phyloP scores from a whole-genome alignment of 768 basidiomycete genomes.

The Trametes villosa region DNA sequence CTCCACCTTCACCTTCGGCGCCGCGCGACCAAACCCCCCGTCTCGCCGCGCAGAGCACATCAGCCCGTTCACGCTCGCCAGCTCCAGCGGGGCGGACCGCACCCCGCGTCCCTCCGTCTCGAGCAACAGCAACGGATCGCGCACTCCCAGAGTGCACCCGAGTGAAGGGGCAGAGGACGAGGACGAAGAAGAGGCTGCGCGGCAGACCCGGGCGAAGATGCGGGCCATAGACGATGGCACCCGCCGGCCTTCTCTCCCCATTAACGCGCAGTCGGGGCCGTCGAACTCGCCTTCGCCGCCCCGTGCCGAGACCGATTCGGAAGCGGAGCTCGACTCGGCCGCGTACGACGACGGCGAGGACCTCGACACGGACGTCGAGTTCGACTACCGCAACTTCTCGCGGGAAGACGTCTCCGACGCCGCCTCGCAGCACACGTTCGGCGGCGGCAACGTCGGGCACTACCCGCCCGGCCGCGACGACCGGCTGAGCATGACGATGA shows the following conservation, averaged over 20 bases:
- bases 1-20: constrained; percentile 49
- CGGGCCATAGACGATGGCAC: constrained; percentile 49
- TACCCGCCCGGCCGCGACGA: constrained; percentile 21
- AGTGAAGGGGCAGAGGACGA: constrained; percentile 39
- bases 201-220: constrained; percentile 43
- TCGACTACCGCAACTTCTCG: constrained; percentile 31
- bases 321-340: constrained; percentile 25
- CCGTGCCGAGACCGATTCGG: constrained; percentile 17
- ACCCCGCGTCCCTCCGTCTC: constrained; percentile 52
- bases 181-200: constrained; percentile 40
- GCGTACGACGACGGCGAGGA: constrained; percentile 29
- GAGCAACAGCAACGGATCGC: constrained; percentile 26
- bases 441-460: constrained; percentile 36
- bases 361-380: constrained; percentile 40
- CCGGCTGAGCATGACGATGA: constrained; percentile 43
- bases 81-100: constrained; percentile 39
- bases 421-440: constrained; percentile 55
- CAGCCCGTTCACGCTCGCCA: constrained; percentile 42
- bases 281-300: constrained; percentile 12
- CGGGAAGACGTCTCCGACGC: constrained; percentile 43
- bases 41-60: constrained; percentile 35
- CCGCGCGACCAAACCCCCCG: constrained; percentile 26
- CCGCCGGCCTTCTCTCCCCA: constrained; percentile 45
- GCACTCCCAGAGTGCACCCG: constrained; percentile 40
- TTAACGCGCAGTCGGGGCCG: constrained; percentile 33